A percentile compares a stretch with the other conserved stretches of the same genome.
Evolutionary conservation across 805 yeast species (phyloP).

Genomic region (Candida glaebosa): DNA sequence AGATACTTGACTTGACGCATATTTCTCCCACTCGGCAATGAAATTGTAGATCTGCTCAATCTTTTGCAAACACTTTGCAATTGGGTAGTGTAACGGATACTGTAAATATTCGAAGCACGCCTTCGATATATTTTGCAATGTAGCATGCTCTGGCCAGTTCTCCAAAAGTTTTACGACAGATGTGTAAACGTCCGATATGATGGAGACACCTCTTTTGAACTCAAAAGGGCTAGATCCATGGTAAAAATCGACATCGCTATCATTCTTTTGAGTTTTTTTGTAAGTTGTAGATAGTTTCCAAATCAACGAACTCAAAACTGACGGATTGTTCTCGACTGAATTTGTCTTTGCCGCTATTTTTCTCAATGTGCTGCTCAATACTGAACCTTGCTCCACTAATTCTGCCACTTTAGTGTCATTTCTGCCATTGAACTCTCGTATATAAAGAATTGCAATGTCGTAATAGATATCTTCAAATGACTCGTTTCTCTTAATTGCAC

Average conservation of each 20-base stretch:
- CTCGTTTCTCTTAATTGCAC: slow-evolving; percentile 17
- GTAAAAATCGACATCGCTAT: slow-evolving; percentile 51
- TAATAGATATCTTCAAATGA: slow-evolving; percentile 45
- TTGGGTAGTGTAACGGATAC: slow-evolving; percentile 64
- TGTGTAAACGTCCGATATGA: slow-evolving; percentile 31
- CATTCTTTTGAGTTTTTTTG: slow-evolving; percentile 7
- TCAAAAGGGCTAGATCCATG: slow-evolving; percentile 58
- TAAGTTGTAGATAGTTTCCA: slow-evolving; percentile 15
- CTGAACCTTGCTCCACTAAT: slow-evolving; percentile 39
- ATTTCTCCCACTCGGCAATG: slow-evolving; percentile 90
- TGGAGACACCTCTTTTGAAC: slow-evolving; percentile 52
- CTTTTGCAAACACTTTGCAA: slow-evolving; percentile 75
- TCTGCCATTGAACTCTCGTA: slow-evolving; percentile 34
- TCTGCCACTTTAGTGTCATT: slow-evolving; percentile 15
- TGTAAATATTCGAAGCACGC: slow-evolving; percentile 63
- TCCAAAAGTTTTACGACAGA: slow-evolving; percentile 43
- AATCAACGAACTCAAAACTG: slow-evolving; percentile 18
- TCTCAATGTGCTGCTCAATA: slow-evolving; percentile 8
- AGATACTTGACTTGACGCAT: slow-evolving; percentile 76
- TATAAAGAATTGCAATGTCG: slow-evolving; percentile 47
- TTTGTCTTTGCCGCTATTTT: slow-evolving; percentile 6
- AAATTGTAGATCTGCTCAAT: slow-evolving; percentile 82
- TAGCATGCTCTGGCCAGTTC: slow-evolving; percentile 96
- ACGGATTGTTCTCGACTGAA: slow-evolving; percentile 15
- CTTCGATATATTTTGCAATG: slow-evolving; percentile 63